Evolutionary conservation across 306 rosid genomes (phyloP).

Genomic region (Casuarina cunninghamiana): DNA sequence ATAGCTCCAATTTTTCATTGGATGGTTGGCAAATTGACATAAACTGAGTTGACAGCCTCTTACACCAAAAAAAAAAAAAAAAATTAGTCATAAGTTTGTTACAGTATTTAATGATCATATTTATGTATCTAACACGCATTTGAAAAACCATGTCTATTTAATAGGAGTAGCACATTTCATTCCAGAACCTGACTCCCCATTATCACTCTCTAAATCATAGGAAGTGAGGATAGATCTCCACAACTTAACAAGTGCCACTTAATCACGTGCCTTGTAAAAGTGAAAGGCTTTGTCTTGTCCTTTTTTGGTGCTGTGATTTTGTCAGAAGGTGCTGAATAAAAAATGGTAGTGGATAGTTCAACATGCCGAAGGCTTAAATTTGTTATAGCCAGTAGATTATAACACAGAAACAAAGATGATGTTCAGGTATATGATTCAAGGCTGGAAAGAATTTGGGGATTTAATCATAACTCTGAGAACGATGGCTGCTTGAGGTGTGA

Average conservation of each 20-base stretch:
- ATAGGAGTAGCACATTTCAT: neutral
- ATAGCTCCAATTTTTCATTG: neutral
- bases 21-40: neutral
- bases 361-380: neutral
- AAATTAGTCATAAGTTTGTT: constrained; percentile 1
- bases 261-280: neutral
- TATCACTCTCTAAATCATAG: neutral
- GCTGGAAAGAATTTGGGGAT: neutral
- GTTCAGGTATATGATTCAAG: neutral
- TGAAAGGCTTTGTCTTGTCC: neutral
- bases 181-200: neutral
- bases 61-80: neutral
- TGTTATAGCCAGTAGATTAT: neutral
- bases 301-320: neutral
- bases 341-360: neutral
- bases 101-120: neutral
- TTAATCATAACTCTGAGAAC: neutral
- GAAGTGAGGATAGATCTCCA: neutral
- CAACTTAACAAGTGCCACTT: neutral
- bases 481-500: neutral
- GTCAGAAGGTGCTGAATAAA: neutral
- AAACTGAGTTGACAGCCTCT: neutral
- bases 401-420: neutral
- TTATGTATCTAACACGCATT: neutral
- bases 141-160: neutral